Evolutionary conservation across 2,329 filamentous ascomycete species (phyloP).

Genomic region (Botryosphaeria dothidea): DNA sequence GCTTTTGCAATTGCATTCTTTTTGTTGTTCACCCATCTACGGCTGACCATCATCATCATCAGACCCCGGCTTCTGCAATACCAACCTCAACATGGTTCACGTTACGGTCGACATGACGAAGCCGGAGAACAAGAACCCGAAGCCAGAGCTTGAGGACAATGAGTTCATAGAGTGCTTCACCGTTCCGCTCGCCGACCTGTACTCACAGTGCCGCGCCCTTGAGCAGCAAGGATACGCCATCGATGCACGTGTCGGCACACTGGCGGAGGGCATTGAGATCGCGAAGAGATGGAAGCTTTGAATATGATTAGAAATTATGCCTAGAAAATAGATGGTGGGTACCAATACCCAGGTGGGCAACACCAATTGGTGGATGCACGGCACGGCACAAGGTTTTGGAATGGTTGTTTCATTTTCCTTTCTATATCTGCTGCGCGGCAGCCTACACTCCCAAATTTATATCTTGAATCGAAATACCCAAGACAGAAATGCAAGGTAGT

Average conservation of each 20-base stretch:
- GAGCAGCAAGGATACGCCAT: slow-evolving; percentile 74
- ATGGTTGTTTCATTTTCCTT: not conserved
- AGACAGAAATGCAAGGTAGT: not conserved
- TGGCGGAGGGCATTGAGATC: slow-evolving; percentile 77
- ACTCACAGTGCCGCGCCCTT: slow-evolving; percentile 65
- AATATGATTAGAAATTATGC: not conserved
- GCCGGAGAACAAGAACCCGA: slow-evolving; percentile 65
- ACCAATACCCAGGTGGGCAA: no score
- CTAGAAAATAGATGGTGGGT: not conserved
- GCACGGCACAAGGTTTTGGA: not conserved
- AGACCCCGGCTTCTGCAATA: slow-evolving; percentile 46
- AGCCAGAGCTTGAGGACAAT: slow-evolving; percentile 72
- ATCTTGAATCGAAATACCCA: not conserved
- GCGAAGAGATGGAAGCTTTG: slow-evolving; percentile 54
- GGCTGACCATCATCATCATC: not conserved
- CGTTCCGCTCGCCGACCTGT: slow-evolving; percentile 64
- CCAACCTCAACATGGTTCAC: slow-evolving; percentile 64
- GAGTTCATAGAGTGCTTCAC: slow-evolving; percentile 83
- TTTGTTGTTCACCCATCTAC: no score
- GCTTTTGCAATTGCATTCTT: no score
- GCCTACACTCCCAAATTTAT: not conserved
- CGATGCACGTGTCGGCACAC: slow-evolving; percentile 73
- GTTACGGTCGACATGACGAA: slow-evolving; percentile 69
- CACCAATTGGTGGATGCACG: not conserved
- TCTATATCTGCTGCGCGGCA: not conserved